A percentile compares a stretch with the other conserved stretches of the same genome.
Evolutionary conservation across 2,329 filamentous ascomycete species (phyloP).

Genomic region (Rhynchosporium agropyri): DNA sequence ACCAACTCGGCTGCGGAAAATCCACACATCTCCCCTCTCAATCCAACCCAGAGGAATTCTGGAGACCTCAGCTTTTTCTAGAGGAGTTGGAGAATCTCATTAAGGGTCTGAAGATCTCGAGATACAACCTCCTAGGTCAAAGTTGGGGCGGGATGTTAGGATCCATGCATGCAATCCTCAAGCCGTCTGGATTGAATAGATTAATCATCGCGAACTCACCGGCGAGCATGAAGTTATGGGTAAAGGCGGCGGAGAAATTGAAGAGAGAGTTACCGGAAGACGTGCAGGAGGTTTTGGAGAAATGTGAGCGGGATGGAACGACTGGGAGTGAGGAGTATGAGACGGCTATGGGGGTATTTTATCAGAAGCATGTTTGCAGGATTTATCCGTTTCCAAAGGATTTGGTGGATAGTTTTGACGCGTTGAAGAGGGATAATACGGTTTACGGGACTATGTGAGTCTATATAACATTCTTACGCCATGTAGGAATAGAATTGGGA

Average conservation of each 20-base stretch:
- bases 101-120: slow-evolving; percentile 45
- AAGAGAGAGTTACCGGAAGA: slow-evolving; percentile 24
- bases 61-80: slow-evolving; percentile 51
- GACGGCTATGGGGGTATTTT: slow-evolving; percentile 29
- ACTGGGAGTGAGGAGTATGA: slow-evolving; percentile 30
- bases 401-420: slow-evolving; percentile 29
- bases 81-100: slow-evolving; percentile 54
- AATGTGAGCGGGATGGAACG: slow-evolving; percentile 29
- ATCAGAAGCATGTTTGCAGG: slow-evolving; percentile 30
- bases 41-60: slow-evolving; percentile 49
- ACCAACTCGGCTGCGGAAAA: slow-evolving; percentile 54
- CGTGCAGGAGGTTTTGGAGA: slow-evolving; percentile 29
- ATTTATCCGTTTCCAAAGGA: slow-evolving; percentile 29
- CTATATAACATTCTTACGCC: too few species aligned
- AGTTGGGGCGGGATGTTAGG: slow-evolving; percentile 58
- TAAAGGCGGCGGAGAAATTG: slow-evolving; percentile 22
- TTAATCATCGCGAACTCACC: slow-evolving; percentile 44
- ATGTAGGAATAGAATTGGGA: neutral
- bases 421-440: slow-evolving; percentile 32
- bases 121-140: slow-evolving; percentile 52
- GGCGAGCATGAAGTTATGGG: slow-evolving; percentile 31
- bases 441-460: slow-evolving; percentile 25
- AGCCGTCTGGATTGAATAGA: slow-evolving; percentile 44
- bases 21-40: slow-evolving; percentile 53
- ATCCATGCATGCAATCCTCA: slow-evolving; percentile 46